These are phyloP conservation scores for Metschnikowia proteae DNA, from an alignment of 805 yeast genomes.

Conservation along the genomic window DNA sequence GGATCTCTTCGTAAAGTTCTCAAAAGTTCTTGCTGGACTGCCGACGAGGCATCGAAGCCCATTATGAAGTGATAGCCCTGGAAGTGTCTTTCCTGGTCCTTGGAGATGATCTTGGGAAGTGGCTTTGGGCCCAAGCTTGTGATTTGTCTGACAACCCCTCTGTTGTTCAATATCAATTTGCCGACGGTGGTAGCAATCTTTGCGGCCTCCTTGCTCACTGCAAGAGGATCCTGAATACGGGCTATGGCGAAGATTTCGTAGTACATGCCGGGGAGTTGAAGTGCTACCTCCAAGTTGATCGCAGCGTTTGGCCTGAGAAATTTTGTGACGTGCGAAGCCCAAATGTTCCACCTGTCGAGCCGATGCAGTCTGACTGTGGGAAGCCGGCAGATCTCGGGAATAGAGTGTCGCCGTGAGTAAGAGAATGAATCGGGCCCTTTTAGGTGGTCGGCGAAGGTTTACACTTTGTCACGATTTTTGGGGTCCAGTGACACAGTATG, in stretches of 20 bases:
- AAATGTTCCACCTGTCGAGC: background rate
- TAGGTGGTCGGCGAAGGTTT: too few species aligned
- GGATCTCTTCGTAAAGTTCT: constrained; percentile 85
- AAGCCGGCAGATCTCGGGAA: too few species aligned
- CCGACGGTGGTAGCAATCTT: constrained; percentile 66
- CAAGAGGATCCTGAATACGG: constrained; percentile 59
- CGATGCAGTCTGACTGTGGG: too few species aligned
- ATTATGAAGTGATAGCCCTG: constrained; percentile 86
- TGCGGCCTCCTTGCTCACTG: constrained; percentile 36
- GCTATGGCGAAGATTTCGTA: constrained; percentile 90
- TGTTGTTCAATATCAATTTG: constrained; percentile 73
- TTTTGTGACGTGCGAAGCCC: constrained; percentile 13
- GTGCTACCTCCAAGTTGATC: background rate
- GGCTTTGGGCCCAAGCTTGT: constrained; percentile 74
- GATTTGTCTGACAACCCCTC: constrained; percentile 89
- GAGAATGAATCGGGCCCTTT: too few species aligned
- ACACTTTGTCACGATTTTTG: too few species aligned
- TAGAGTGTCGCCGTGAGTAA: too few species aligned
- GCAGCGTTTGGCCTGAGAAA: constrained; percentile 4
- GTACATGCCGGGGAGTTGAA: constrained; percentile 48
- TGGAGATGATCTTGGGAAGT: constrained; percentile 76
- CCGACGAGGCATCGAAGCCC: constrained; percentile 81
- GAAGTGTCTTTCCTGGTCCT: constrained; percentile 84
- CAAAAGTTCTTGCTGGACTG: constrained; percentile 80
- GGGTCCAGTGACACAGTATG: too few species aligned